Evolutionary conservation across 2,329 filamentous ascomycete species (phyloP).

Genomic region (Calonectria pteridis): DNA sequence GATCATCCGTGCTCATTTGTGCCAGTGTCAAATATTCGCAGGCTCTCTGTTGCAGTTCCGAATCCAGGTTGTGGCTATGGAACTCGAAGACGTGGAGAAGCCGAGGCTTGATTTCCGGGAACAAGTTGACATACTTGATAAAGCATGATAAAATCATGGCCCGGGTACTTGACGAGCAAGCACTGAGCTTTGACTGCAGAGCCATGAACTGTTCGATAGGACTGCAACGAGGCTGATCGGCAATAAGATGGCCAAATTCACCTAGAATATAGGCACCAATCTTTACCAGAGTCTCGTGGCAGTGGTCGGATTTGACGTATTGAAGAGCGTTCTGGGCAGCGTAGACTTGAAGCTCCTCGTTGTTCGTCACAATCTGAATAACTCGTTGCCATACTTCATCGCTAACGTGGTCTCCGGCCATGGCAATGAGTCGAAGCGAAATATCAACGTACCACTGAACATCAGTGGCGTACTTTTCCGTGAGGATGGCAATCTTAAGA

Average conservation of each 20-base stretch:
- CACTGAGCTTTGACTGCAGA: constrained; percentile 88
- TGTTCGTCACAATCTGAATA: constrained; percentile 99
- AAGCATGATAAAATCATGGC: constrained; percentile 97
- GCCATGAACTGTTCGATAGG: constrained; percentile 98
- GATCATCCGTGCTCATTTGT: constrained; percentile 87
- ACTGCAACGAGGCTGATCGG: constrained; percentile 90
- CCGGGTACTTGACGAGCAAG: constrained; percentile 88
- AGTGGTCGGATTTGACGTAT: constrained; percentile 92
- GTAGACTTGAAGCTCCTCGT: constrained; percentile 97
- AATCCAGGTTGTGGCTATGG: constrained; percentile 94
- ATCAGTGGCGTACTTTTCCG: constrained; percentile 98
- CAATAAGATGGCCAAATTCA: constrained; percentile 96
- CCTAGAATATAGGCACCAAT: constrained; percentile 97
- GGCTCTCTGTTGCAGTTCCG: constrained; percentile 94
- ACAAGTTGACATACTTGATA: constrained; percentile 97
- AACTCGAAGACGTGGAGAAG: constrained; percentile 89
- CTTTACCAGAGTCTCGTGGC: constrained; percentile 97
- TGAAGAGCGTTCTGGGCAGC: constrained; percentile 93
- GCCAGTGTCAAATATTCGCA: constrained; percentile 94
- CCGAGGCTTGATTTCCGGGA: constrained; percentile 98
- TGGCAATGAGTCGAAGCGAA: constrained; percentile 90
- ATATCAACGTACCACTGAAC: constrained; percentile 99
- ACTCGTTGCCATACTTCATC: constrained; percentile 99
- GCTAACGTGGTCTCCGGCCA: constrained; percentile 98
- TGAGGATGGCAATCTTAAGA: constrained; percentile 96